Evolutionary conservation across 805 yeast species (phyloP), one percentile per base, ranked within the genome.

Genomic region (Candida bentonensis): DNA sequence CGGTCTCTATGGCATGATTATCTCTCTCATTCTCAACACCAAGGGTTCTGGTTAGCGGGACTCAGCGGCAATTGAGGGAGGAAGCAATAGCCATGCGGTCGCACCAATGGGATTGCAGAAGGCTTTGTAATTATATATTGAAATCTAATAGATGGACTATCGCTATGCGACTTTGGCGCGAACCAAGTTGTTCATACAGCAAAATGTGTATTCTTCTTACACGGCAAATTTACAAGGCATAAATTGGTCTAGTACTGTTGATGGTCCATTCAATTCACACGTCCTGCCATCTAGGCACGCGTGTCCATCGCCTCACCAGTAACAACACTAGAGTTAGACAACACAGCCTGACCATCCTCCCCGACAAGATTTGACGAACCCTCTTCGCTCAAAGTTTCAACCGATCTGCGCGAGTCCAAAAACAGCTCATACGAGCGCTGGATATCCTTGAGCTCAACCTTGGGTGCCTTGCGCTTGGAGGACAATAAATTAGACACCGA

Each of bases 1-100:
- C 64, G 95, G 92, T 2, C 68, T 82, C 51, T 83, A 88, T 61
- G 97, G 97, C 44, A 85, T 88, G 92, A 88, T 88, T 62, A 82
- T 88, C 53, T 96, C 96, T 23, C 76, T 88, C 64, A 85, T 88
- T 48, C 74, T 88, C 61, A 88, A 88, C 65, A 87, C 96, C 17
- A 30, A 30, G 17, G 36, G 36, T 5, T 30, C 36, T 15, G 36
- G 36, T 30, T 30, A 30, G 36, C 17, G 17, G 11, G 20, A 30
- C 20, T 4, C 36, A n/a, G n/a, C n/a, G n/a, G n/a, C n/a, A n/a
- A n/a, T n/a, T n/a, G n/a, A n/a, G n/a, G n/a, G n/a, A n/a, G n/a
- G n/a, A n/a, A n/a, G n/a, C n/a, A n/a, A n/a, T n/a, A n/a, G n/a
- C n/a, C n/a, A n/a, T n/a, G n/a, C n/a, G n/a, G n/a, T n/a, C n/a